Conservation (phyloP, 345 rosid genomes). For the Lepidium aucheri region DNA sequence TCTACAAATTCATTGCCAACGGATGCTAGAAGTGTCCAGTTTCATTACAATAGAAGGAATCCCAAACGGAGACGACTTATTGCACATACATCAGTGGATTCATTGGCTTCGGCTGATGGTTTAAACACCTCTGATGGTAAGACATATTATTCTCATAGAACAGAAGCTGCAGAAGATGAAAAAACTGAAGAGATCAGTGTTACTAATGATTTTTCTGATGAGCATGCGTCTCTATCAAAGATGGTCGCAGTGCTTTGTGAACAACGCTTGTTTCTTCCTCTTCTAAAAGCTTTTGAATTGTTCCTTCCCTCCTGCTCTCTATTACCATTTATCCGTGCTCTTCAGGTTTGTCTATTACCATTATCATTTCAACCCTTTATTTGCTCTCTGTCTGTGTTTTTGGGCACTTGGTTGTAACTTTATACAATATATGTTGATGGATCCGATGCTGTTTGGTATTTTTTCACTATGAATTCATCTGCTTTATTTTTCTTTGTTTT, state of each 20-base stretch:
- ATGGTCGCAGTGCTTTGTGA: conserved; percentile 98
- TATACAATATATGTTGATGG: neutral
- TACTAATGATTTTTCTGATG: conserved; percentile 50
- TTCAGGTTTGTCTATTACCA: conserved; percentile 62
- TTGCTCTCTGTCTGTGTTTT: neutral
- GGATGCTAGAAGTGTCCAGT: conserved; percentile 44
- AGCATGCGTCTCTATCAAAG: conserved; percentile 58
- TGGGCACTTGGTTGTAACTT: neutral
- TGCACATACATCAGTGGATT: conserved; percentile 41
- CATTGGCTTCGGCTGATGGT: conserved; percentile 33
- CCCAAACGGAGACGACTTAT: conserved; percentile 84
- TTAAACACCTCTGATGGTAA: conserved; percentile 29
- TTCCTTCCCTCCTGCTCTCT: conserved; percentile 94
- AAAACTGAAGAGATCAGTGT: conserved; percentile 33
- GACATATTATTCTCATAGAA: conserved; percentile 27
- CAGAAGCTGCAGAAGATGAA: conserved; percentile 39
- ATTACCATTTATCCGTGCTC: conserved; percentile 86
- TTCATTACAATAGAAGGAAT: conserved; percentile 78
- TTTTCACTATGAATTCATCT: neutral
- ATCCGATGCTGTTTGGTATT: neutral
- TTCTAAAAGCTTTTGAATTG: conserved; percentile 94
- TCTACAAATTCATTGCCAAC: conserved; percentile 61
- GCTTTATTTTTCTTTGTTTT: neutral
- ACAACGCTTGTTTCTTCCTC: conserved; percentile 79
- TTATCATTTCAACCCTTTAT: neutral